Percentiles rank a stretch among this genome's conserved stretches.
Evolutionary conservation across 768 basidiomycete genomes (phyloP).

Genomic region (Trametes gibbosa): DNA sequence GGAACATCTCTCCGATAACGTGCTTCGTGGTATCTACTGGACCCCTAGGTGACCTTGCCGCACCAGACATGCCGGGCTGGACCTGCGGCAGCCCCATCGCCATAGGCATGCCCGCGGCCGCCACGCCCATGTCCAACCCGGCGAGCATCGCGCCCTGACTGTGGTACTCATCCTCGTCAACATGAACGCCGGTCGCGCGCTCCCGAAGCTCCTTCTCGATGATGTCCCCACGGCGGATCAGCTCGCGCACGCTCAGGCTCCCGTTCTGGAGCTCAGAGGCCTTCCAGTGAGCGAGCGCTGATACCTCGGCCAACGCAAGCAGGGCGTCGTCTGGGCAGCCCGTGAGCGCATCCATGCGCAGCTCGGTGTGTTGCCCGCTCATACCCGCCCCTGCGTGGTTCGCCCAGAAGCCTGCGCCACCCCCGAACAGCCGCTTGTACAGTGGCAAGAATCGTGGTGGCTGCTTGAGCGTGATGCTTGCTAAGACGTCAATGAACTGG

Average conservation of each 20-base stretch:
- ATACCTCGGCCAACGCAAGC: slow-evolving; percentile 71
- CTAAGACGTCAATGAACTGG: slow-evolving; percentile 79
- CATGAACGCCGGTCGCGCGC: slow-evolving; percentile 26
- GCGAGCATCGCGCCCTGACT: slow-evolving; percentile 7
- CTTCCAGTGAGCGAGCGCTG: slow-evolving; percentile 77
- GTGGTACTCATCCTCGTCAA: slow-evolving; percentile 6
- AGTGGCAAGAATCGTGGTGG: slow-evolving; percentile 64
- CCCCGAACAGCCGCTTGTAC: slow-evolving; percentile 63
- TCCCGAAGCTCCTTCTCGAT: slow-evolving; percentile 66
- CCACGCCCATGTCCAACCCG: slow-evolving; percentile 16
- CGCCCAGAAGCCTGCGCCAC: slow-evolving; percentile 42
- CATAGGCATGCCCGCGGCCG: slow-evolving; percentile 15
- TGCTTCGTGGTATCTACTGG: slow-evolving; percentile 11
- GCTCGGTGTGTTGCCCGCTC: slow-evolving; percentile 36
- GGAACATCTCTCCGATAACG: slow-evolving; percentile 55
- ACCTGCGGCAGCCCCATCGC: slow-evolving; percentile 8
- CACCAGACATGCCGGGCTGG: slow-evolving; percentile 18
- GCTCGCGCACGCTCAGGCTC: slow-evolving; percentile 69
- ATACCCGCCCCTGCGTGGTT: slow-evolving; percentile 22
- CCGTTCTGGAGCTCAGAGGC: slow-evolving; percentile 58
- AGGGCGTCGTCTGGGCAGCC: slow-evolving; percentile 81
- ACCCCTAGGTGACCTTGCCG: slow-evolving; percentile 31
- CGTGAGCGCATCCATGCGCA: slow-evolving; percentile 65
- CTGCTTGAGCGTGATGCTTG: slow-evolving; percentile 57
- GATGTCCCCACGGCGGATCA: slow-evolving; percentile 67